These are phyloP conservation scores for Phytopythium montanum DNA, from an alignment of 352 stramenopile species.

Conservation along the genomic window DNA sequence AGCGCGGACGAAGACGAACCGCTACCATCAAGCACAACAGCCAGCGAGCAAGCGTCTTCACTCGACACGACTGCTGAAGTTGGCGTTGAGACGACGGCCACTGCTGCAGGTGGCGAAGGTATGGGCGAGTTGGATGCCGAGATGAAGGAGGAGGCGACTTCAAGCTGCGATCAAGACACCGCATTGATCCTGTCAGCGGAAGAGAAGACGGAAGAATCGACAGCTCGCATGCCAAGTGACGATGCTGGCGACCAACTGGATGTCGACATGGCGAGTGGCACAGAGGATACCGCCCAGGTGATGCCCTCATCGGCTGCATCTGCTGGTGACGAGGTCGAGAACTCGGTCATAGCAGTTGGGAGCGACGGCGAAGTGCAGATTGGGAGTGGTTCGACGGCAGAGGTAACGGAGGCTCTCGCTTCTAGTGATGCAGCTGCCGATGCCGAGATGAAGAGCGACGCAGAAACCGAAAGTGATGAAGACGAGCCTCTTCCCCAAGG, in stretches of 20 bases:
- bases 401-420: background rate
- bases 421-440: constrained; percentile 12
- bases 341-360: background rate
- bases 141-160: background rate
- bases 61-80: background rate
- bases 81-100: background rate
- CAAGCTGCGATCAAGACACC: background rate
- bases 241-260: background rate
- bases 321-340: background rate
- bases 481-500: constrained; percentile 16
- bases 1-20: constrained; percentile 68
- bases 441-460: constrained; percentile 9
- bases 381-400: background rate
- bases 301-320: background rate
- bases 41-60: background rate
- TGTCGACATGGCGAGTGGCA: background rate
- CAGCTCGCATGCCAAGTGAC: background rate
- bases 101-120: background rate
- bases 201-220: background rate
- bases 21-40: constrained; percentile 18
- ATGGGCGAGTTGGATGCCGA: background rate
- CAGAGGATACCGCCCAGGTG: constrained; percentile 6
- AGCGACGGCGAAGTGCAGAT: background rate
- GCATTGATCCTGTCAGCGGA: background rate
- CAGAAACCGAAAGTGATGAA: constrained; percentile 49